A percentile compares a stretch with the other conserved stretches of the same genome.
These are phyloP conservation scores for Plasmodium cynomolgi DNA, from an alignment of 169 alveolate species.

Conservation along the genomic window DNA sequence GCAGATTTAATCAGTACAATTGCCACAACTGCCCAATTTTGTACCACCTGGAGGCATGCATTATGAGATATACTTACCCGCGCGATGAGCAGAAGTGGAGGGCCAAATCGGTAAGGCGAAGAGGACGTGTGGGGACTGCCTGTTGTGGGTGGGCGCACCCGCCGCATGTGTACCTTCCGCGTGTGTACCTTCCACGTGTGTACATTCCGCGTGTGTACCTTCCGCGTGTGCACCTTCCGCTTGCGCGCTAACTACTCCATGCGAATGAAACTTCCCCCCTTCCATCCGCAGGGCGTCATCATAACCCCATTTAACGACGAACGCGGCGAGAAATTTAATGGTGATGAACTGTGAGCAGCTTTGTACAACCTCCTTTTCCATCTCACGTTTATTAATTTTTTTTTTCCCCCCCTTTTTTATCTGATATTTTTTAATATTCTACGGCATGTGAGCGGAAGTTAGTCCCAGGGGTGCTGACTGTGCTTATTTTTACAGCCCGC, in stretches of 20 bases:
- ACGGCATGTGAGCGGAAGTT: not conserved
- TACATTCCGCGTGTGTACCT: not conserved
- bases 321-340: not conserved
- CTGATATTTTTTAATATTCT: not conserved
- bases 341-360: slow-evolving; percentile 28
- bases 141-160: not conserved
- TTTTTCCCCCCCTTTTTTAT: not conserved
- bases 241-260: not conserved
- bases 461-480: not conserved
- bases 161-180: not conserved
- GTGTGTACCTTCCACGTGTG: not conserved
- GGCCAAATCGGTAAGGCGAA: slow-evolving; percentile 50
- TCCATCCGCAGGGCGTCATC: slow-evolving; percentile 36
- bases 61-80: slow-evolving; percentile 1
- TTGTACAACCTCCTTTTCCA: slow-evolving; percentile 1
- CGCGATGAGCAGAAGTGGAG: slow-evolving; percentile 38
- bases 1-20: slow-evolving; percentile 53
- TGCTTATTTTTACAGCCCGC: not conserved
- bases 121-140: not conserved
- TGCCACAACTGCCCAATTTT: slow-evolving; percentile 67
- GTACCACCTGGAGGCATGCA: slow-evolving; percentile 56
- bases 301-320: slow-evolving; percentile 13
- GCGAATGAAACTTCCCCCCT: not conserved
- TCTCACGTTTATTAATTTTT: not conserved
- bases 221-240: not conserved